A percentile compares a stretch with the other conserved stretches of the same genome.
These are phyloP conservation scores for Zasmidium angulare DNA, from an alignment of 2,329 filamentous ascomycete genomes.

Conservation along the genomic window DNA sequence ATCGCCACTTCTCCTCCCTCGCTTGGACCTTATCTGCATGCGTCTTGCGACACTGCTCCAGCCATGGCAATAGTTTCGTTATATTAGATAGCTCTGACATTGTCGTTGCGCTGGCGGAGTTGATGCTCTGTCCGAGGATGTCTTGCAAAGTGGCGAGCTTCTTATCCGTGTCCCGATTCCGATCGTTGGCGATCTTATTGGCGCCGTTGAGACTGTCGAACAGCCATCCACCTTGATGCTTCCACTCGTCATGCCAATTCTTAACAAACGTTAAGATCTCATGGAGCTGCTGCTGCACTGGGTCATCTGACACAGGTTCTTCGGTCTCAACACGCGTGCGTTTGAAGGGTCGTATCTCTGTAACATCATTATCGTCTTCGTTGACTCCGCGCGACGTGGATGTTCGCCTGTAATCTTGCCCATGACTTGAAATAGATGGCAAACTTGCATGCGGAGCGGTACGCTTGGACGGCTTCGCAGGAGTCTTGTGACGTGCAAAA, in stretches of 20 bases:
- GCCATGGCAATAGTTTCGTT: constrained; percentile 38
- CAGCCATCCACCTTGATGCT: constrained; percentile 31
- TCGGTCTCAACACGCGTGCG: constrained; percentile 17
- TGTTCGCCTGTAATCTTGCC: constrained; percentile 1
- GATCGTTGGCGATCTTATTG: constrained; percentile 15
- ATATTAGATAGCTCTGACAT: constrained; percentile 32
- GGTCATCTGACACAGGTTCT: constrained; percentile 14
- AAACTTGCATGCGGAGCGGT: constrained; percentile 8
- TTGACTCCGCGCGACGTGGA: constrained; percentile 3
- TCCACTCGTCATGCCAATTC: constrained; percentile 30
- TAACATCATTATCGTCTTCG: constrained; percentile 18
- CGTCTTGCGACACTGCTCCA: constrained; percentile 40
- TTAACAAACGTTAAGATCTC: constrained; percentile 17
- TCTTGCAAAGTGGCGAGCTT: constrained; percentile 27
- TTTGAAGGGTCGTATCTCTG: constrained; percentile 21
- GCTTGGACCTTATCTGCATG: constrained; percentile 36
- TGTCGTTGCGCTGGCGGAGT: constrained; percentile 25
- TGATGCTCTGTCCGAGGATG: constrained; percentile 28
- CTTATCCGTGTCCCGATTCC: constrained; percentile 13
- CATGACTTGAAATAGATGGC: constrained; percentile 9
- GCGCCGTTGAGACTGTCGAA: constrained; percentile 27
- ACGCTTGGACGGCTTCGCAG: constrained; percentile 6
- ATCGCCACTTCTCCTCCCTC: constrained; percentile 43
- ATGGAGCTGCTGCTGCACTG: constrained; percentile 12
- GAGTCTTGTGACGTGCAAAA: constrained; percentile 14